Conservation (phyloP, 2,329 filamentous ascomycete genomes). For the Sporothrix brasiliensis region DNA sequence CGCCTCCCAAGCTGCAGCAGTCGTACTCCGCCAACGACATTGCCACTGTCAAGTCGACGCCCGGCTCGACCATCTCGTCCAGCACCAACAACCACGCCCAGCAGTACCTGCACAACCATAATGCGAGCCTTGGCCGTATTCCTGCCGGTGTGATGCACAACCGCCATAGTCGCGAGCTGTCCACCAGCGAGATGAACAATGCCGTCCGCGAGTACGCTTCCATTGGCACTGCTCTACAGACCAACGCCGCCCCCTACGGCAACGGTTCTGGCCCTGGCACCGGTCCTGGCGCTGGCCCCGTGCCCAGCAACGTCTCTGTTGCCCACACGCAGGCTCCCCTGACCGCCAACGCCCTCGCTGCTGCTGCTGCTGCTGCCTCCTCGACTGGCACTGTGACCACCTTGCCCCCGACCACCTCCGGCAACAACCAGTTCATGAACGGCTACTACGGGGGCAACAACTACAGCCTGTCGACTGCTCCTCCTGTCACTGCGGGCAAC, state of each 20-base stretch:
- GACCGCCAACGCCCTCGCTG: constrained; percentile 35
- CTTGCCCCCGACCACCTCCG: constrained; percentile 35
- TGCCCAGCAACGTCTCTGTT: constrained; percentile 41
- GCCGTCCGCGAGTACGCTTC: constrained; percentile 58
- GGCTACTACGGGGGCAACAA: constrained; percentile 39
- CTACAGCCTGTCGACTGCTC: constrained; percentile 31
- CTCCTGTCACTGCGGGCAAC: constrained; percentile 32
- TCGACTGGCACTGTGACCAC: constrained; percentile 33
- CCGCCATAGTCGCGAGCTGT: constrained; percentile 74
- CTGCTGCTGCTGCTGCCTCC: constrained; percentile 39
- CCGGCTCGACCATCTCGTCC: constrained; percentile 50
- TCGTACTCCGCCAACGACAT: constrained; percentile 92
- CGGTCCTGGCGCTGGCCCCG: constrained; percentile 49
- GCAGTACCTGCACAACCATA: constrained; percentile 74
- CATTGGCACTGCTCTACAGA: constrained; percentile 74
- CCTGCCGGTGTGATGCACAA: constrained; percentile 66
- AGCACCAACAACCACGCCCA: constrained; percentile 63
- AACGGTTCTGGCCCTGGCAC: constrained; percentile 56
- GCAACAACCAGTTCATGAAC: constrained; percentile 40
- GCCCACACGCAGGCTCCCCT: constrained; percentile 37
- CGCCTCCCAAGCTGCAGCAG: constrained; percentile 75
- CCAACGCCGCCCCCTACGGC: constrained; percentile 77
- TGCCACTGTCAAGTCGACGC: constrained; percentile 76
- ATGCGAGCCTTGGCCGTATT: constrained; percentile 78
- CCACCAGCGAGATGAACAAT: constrained; percentile 49